Conservation (phyloP, 805 yeast species). For the Yarrowia phangngaensis region DNA sequence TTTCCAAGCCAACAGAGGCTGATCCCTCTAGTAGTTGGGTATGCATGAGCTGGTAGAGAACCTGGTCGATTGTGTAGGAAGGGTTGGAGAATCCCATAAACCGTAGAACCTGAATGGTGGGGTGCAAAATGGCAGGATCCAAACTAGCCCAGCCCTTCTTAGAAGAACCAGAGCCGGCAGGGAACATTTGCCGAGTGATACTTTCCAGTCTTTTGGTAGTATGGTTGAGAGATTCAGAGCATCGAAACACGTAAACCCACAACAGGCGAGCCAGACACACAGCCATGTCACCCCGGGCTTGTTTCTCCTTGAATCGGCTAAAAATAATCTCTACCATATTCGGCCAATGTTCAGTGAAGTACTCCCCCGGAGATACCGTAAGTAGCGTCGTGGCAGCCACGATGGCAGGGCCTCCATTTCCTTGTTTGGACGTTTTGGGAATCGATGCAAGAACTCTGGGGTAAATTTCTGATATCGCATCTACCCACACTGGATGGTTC, state of each 20-base stretch:
- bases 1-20: slow-evolving; percentile 49
- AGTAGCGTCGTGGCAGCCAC: slow-evolving; percentile 62
- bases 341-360: slow-evolving; percentile 72
- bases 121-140: slow-evolving; percentile 57
- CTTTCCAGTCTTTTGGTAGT: slow-evolving; percentile 74
- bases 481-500: slow-evolving; percentile 93
- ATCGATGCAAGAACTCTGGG: slow-evolving; percentile 54
- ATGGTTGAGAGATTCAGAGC: slow-evolving; percentile 83
- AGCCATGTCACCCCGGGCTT: slow-evolving; percentile 46
- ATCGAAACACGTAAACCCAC: slow-evolving; percentile 87
- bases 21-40: slow-evolving; percentile 42
- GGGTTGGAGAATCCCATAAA: slow-evolving; percentile 74
- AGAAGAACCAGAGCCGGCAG: slow-evolving; percentile 30
- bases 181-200: slow-evolving; percentile 54
- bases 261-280: slow-evolving; percentile 67
- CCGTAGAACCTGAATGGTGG: slow-evolving; percentile 70
- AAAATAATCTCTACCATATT: slow-evolving; percentile 58
- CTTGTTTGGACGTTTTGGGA: slow-evolving; percentile 37
- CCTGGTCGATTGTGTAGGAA: slow-evolving; percentile 74
- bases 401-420: slow-evolving; percentile 11
- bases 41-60: slow-evolving; percentile 61
- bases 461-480: slow-evolving; percentile 64
- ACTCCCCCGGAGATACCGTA: slow-evolving; percentile 73
- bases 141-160: slow-evolving; percentile 62
- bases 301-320: slow-evolving; percentile 62